Evolutionary conservation across 129 eudicot genomes (phyloP).

Genomic region (Dittrichia graveolens): DNA sequence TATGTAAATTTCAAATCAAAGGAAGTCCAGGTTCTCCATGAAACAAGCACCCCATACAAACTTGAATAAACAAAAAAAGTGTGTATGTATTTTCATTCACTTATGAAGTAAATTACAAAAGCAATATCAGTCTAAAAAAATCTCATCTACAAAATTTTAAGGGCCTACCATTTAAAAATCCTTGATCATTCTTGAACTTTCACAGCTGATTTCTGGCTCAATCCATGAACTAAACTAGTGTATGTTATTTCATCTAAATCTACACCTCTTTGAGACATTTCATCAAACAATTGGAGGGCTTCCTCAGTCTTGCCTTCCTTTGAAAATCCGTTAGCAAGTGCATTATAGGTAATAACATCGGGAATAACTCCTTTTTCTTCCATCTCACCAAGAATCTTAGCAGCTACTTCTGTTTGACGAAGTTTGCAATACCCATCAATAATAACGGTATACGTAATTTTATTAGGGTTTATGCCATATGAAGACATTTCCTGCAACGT

Average conservation of each 20-base stretch:
- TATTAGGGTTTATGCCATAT: constrained; percentile 54
- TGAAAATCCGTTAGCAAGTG: constrained; percentile 53
- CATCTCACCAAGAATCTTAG: constrained; percentile 66
- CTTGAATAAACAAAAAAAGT: constrained; percentile 12
- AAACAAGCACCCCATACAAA: constrained; percentile 11
- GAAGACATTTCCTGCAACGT: constrained; percentile 60
- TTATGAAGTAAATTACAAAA: constrained; percentile 32
- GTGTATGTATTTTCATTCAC: constrained; percentile 40
- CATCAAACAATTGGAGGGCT: constrained; percentile 46
- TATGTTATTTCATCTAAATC: constrained; percentile 63
- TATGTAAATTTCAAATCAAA: too few relatives aligned
- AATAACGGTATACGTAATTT: constrained; percentile 68
- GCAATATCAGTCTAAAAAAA: constrained; percentile 28
- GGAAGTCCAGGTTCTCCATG: not conserved
- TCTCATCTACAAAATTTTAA: constrained; percentile 31
- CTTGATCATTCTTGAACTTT: constrained; percentile 47
- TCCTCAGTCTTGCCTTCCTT: constrained; percentile 65
- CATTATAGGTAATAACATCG: constrained; percentile 71
- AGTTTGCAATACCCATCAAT: constrained; percentile 64
- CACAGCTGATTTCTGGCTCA: constrained; percentile 36
- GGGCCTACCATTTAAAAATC: constrained; percentile 36
- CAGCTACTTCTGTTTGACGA: constrained; percentile 55
- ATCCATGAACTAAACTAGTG: constrained; percentile 59
- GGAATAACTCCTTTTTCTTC: constrained; percentile 58
- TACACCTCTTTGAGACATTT: constrained; percentile 54